Conservation (phyloP, 2,329 filamentous ascomycete species). For the Colletotrichum gloeosporioides region DNA sequence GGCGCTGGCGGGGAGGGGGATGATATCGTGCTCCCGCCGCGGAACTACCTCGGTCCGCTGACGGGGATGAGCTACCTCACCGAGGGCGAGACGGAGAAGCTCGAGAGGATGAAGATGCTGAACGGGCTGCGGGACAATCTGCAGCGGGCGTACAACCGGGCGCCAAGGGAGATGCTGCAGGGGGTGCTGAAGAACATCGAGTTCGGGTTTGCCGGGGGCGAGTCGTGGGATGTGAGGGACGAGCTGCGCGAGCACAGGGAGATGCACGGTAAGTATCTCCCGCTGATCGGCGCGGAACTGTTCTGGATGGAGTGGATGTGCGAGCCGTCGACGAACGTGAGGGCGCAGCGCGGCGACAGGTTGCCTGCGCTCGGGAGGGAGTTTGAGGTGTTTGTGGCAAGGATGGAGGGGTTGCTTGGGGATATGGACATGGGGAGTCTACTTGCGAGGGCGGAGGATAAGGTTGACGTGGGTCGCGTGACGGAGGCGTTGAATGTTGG, state of each 20-base stretch:
- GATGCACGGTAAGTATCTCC: background rate
- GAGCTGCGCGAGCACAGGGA: background rate
- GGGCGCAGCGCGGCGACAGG: slow-evolving; percentile 22
- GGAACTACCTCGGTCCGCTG: slow-evolving; percentile 35
- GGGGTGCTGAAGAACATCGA: slow-evolving; percentile 24
- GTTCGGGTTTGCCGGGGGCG: background rate
- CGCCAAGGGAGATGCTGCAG: slow-evolving; percentile 32
- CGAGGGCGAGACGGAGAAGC: slow-evolving; percentile 30
- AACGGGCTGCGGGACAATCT: slow-evolving; percentile 27
- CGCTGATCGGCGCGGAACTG: slow-evolving; percentile 1
- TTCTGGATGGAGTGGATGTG: slow-evolving; percentile 14
- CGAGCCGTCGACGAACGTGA: slow-evolving; percentile 25
- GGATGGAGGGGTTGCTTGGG: slow-evolving; percentile 36
- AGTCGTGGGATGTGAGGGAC: background rate
- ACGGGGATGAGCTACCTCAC: slow-evolving; percentile 25
- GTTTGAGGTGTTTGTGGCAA: slow-evolving; percentile 35
- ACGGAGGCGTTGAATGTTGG: background rate
- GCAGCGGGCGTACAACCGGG: slow-evolving; percentile 22
- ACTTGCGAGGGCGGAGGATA: slow-evolving; percentile 18
- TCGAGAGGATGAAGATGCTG: slow-evolving; percentile 28
- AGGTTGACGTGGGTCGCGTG: background rate
- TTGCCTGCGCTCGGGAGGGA: background rate
- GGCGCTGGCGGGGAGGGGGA: background rate
- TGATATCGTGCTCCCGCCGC: slow-evolving; percentile 24
- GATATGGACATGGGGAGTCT: slow-evolving; percentile 28